phyloP scores from a whole-genome alignment of 345 rosid genomes.

The Populus ilicifolia region DNA sequence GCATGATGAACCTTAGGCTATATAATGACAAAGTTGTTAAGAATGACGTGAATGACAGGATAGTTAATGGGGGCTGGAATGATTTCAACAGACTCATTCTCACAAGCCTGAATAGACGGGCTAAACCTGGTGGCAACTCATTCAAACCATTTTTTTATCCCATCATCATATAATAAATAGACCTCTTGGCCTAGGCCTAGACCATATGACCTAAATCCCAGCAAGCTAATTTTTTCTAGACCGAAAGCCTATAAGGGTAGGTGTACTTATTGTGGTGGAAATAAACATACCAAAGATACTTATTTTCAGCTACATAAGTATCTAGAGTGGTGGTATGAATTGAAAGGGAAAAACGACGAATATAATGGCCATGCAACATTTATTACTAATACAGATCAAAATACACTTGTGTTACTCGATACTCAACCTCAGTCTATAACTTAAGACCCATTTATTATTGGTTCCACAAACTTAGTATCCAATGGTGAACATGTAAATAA shows the following conservation, averaged over 20 bases:
- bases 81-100: too few species aligned
- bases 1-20: too few species aligned
- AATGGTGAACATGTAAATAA: neutral
- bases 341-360: too few species aligned
- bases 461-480: neutral
- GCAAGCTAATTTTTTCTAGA: accelerated
- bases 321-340: neutral
- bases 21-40: too few species aligned
- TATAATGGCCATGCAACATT: neutral
- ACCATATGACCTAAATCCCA: too few species aligned
- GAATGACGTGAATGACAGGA: too few species aligned
- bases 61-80: accelerated
- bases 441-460: too few species aligned
- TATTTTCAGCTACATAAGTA: accelerated
- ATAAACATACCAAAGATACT: neutral
- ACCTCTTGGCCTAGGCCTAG: neutral
- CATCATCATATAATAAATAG: neutral
- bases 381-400: too few species aligned
- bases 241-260: accelerated
- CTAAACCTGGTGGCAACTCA: accelerated
- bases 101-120: accelerated
- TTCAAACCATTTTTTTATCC: accelerated
- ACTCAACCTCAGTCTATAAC: too few species aligned
- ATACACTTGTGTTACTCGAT: neutral
- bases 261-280: neutral